Base-by-base conservation (phyloP, 2,329 filamentous ascomycete genomes). In the Albifimbria verrucaria region DNA sequence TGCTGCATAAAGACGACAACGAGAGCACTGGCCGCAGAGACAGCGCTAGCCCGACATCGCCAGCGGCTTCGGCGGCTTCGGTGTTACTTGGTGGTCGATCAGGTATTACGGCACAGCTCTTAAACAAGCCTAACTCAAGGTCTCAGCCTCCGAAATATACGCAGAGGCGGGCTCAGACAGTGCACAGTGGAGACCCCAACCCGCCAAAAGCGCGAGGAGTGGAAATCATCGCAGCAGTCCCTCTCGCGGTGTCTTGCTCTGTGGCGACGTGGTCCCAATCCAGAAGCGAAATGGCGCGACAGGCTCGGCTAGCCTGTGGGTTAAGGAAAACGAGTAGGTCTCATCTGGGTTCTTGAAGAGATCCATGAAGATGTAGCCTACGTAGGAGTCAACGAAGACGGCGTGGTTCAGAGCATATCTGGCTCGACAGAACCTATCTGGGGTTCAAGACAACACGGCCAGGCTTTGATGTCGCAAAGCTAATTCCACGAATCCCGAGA, bases 291-390 rank as follows among this genome's bases (percentile, higher is more conserved):
- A 99, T 64, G 94, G 94, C 4, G 83, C 88, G 11, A 93, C 88
- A 4, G 94, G 94, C 2, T 92, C 94, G 53, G 94, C 94, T 36
- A 97, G 92, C 71, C 76, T 99, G 39, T 99, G 94, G 94, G 94
- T 99, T 3, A 99, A 99, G 75, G 94, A 99, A 71, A 99, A 99
- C 72, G 88, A 48, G 86, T 91, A 50, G 92, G 93, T 10, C 74
- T 99, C 55, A 97, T 99, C 55, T 99, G 94, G 94, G 94, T 99
- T 9, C 74, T 99, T 2, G 94, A 99, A 69, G 94, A 99, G 72
- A 97, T 99, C 55, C 90, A 93, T 52, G 94, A 99, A 71, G 92
- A 99, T 67, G 87, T 94, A 39, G 92, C 90, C 4, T 82, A 85
- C 55, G 72, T 99, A 43, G 80, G 78, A 11, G 79, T 96, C 20